Evolutionary conservation across 2,329 filamentous ascomycete genomes (phyloP).

Genomic region (Colletotrichum caudatum): DNA sequence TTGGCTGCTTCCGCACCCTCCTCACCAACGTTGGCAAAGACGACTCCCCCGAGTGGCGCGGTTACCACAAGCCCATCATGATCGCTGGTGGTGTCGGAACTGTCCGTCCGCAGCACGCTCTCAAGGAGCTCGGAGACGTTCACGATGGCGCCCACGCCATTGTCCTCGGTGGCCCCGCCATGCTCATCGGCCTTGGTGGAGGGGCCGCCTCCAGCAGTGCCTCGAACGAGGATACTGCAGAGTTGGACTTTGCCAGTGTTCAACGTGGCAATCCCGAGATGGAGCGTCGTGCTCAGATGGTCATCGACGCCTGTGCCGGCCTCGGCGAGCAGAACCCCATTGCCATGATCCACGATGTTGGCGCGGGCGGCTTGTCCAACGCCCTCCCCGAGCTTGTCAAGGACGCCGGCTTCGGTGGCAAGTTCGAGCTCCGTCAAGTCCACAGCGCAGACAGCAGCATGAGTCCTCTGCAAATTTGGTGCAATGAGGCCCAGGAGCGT

Average conservation of each 20-base stretch:
- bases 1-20: slow-evolving; percentile 92
- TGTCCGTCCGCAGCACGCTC: slow-evolving; percentile 88
- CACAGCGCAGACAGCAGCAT: slow-evolving; percentile 91
- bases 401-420: slow-evolving; percentile 90
- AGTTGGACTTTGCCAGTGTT: slow-evolving; percentile 96
- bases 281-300: slow-evolving; percentile 94
- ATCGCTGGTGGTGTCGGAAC: slow-evolving; percentile 96
- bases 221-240: slow-evolving; percentile 88
- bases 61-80: slow-evolving; percentile 99
- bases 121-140: slow-evolving; percentile 85
- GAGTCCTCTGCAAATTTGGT: slow-evolving; percentile 98
- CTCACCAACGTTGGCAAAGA: slow-evolving; percentile 74
- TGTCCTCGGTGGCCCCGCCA: slow-evolving; percentile 93
- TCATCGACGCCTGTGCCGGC: slow-evolving; percentile 93
- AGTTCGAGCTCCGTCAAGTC: slow-evolving; percentile 93
- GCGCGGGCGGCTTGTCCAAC: slow-evolving; percentile 84
- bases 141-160: slow-evolving; percentile 90
- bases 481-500: slow-evolving; percentile 95
- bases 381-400: slow-evolving; percentile 87
- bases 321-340: slow-evolving; percentile 90
- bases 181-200: slow-evolving; percentile 96
- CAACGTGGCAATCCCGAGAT: slow-evolving; percentile 98
- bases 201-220: slow-evolving; percentile 93
- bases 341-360: slow-evolving; percentile 97
- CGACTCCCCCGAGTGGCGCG: slow-evolving; percentile 75